Base-by-base conservation (phyloP, 169 alveolate genomes). In the Cytauxzoon felis region DNA sequence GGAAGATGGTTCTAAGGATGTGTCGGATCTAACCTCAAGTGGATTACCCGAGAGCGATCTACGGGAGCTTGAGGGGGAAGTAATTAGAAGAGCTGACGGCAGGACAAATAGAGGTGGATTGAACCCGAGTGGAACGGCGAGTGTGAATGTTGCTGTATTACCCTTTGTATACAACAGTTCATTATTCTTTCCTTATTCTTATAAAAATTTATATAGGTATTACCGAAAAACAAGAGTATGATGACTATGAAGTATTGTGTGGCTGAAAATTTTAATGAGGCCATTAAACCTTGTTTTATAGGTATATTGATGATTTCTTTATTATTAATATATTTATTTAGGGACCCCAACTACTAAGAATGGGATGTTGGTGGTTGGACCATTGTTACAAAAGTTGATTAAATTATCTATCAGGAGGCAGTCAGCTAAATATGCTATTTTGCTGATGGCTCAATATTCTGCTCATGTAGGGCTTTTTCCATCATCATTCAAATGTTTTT, bases 301-400 rank as follows among this genome's bases (percentile, higher is more conserved):
- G 73, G 73, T 7, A n/a, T n/a, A n/a, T n/a, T n/a, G n/a, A n/a
- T n/a, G n/a, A n/a, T n/a, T n/a, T n/a, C n/a, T n/a, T n/a, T n/a
- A n/a, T n/a, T n/a, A n/a, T n/a, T n/a, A n/a, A n/a, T n/a, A n/a
- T n/a, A n/a, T n/a, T n/a, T n/a, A 21, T 30, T n/a, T 59, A 23
- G 69, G 69, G 38, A 49, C 72, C 4, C 41, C 76, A 1, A 16
- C 63, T 19, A 73, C 84, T 21, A 51, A 66, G 36, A 65, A 73
- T 50, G 84, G 84, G 16, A 73, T 73, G 84, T 23, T 73, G 19
- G 47, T 64, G 6, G 41, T 73, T 11, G 84, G 84, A 6, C 84
- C 84, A 8, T 67, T 73, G 19, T 38, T 73, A 21, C 84, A 73
- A 65, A 73, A 73, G 36, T 54, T 73, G 33, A 64, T 73, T 18